Base-by-base conservation (phyloP, 768 basidiomycete genomes). In the Pluteus cervinus region DNA sequence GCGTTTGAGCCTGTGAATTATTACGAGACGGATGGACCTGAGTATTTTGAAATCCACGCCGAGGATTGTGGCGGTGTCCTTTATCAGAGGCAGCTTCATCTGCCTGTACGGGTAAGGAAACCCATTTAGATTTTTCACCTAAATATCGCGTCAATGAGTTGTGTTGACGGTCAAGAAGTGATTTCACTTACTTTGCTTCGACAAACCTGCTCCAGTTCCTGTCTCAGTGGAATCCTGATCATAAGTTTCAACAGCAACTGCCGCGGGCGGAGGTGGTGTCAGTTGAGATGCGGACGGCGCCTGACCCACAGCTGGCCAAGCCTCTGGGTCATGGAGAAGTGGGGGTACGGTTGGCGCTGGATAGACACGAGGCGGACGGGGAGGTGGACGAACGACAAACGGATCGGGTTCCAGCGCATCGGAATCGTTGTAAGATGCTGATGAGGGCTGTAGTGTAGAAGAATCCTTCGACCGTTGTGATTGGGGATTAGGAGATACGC, bases 251-350 rank as follows among this genome's bases (percentile, higher is more conserved):
- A n/a, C n/a, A n/a, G n/a, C n/a, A n/a, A n/a, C n/a, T n/a, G n/a
- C n/a, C n/a, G n/a, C n/a, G n/a, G n/a, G n/a, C n/a, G n/a, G n/a
- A n/a, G n/a, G n/a, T n/a, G n/a, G n/a, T n/a, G n/a, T n/a, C n/a
- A n/a, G n/a, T n/a, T n/a, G n/a, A n/a, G n/a, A n/a, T n/a, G 16
- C 3, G 4, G 40, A 33, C 21, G 44, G 40, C 36, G 46, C 46
- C 44, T 63, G 68, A 15, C 69, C 65, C 17, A 63, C 65, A 42
- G 65, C 71, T 25, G 68, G 75, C 71, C 71, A 70, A 40, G 50
- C 57, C 17, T 65, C 63, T 2, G 52, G 25, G 44, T 70, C 65
- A 32, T 57, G 52, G 9, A 35, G 28, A 24, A 56, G 47, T 5
- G 56, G 43, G 12, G 58, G 55, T 11, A 53, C 50, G 20, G 52